Evolutionary conservation across 192 early-diverging fungal species (phyloP), one percentile per base, ranked within the genome.

Genomic region (Dimargaris cristalligena): DNA sequence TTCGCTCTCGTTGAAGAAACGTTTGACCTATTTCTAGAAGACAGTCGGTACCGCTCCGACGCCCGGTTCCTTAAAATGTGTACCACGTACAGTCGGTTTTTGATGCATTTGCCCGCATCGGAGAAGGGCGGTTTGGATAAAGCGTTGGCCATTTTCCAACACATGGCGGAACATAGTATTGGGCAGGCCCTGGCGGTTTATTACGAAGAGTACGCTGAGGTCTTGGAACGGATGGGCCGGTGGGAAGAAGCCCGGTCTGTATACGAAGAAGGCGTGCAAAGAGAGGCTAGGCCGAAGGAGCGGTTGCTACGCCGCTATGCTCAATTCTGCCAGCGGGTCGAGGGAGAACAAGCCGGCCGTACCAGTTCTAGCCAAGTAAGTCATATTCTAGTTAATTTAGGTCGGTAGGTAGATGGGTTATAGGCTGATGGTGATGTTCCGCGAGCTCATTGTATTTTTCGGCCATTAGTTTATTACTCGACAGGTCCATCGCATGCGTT

Each of bases 121-220:
- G 38, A 41, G 38, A 41, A 26, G 4, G n/a, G 18, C 9, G 55
- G 55, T 0, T 34, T 35, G 6, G 32, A 57, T 11, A 34, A 16
- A 18, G 55, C 55, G 18, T 23, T 38, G 2, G n/a, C 22, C 3
- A 73, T 91, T 35, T 92, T 90, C 67, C 78, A 79, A 59, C 91
- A 81, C 55, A 72, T 94, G 56, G 52, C 72, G 23, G 61, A 72
- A 18, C 89, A 89, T 56, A 65, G 71, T 14, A 89, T 94, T 57
- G 91, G 88, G 0, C 59, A 64, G n/a, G 67, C 71, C 34, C 66
- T 80, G 20, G 73, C 87, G 0, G 52, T 78, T 9, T 81, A 73
- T 46, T 94, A 92, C 60, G 79, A 84, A 52, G 87, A 89, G 58
- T 89, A 88, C 62, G 86, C 84, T 0, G 67, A 63, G 14, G 60